Percentiles rank a stretch among this genome's conserved stretches.
Evolutionary conservation across 805 yeast genomes (phyloP).

Genomic region (Pichia kluyveri): DNA sequence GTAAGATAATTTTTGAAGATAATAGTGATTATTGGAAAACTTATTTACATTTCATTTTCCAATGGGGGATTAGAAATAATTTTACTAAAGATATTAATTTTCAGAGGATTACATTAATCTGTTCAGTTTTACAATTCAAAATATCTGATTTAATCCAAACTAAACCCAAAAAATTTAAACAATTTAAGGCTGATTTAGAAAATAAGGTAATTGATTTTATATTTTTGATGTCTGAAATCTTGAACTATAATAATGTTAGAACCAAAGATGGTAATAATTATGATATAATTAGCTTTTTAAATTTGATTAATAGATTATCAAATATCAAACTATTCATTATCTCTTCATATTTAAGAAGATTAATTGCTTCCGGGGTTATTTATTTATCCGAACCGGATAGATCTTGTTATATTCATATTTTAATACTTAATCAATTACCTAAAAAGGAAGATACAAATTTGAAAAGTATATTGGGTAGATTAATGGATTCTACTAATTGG

Average conservation of each 20-base stretch:
- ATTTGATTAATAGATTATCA: conserved; percentile 44
- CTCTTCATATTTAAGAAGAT: conserved; percentile 63
- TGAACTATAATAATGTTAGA: conserved; percentile 14
- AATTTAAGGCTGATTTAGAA: conserved; percentile 23
- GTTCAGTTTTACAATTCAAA: conserved; percentile 20
- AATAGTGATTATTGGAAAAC: conserved; percentile 20
- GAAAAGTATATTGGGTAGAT: conserved; percentile 22
- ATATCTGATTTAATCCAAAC: conserved; percentile 12
- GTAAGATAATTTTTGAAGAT: conserved; percentile 20
- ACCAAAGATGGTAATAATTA: conserved; percentile 9
- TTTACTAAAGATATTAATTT: conserved; percentile 10
- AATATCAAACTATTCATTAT: conserved; percentile 40
- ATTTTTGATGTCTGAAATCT: conserved; percentile 22
- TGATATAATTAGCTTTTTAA: conserved; percentile 27
- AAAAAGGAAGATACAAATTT: conserved; percentile 34
- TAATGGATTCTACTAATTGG: conserved; percentile 19
- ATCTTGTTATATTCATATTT: conserved; percentile 45
- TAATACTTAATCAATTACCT: conserved; percentile 51
- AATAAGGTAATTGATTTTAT: conserved; percentile 25
- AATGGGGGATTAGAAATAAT: conserved; percentile 24
- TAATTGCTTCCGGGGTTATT: conserved; percentile 81
- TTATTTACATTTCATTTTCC: conserved; percentile 15
- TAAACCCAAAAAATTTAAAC: conserved; percentile 19
- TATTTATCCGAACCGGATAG: conserved; percentile 44
- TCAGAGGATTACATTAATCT: conserved; percentile 17